Evolutionary conservation across 2,329 filamentous ascomycete species (phyloP), one percentile per base, ranked within the genome.

Genomic region (Ramularia collo-cygni): DNA sequence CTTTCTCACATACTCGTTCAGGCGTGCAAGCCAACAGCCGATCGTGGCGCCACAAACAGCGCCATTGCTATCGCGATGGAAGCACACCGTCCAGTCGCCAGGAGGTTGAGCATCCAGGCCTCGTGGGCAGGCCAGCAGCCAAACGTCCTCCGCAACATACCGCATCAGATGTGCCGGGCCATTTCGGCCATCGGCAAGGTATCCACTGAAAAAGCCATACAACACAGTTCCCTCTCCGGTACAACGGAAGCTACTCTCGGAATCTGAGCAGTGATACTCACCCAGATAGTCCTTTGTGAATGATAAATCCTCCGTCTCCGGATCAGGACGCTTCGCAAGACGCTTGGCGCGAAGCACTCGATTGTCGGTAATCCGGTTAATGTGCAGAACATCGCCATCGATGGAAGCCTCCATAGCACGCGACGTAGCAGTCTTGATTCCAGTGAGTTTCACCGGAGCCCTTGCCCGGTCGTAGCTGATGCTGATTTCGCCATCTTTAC

Each of bases 131-230:
- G 56, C 54, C 16, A 70, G 47, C 0, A 46, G 44, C 61, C 64
- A 70, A 3, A 68, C 54, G 46, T 69, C 60, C 24, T 60, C 51
- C 2, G 63, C 65, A 4, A 70, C 38, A 21, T 60, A 59, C 9
- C 52, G 48, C 59, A 70, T 65, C 2, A 63, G 40, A 36, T 62
- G 58, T 3, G 54, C 49, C 1, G 64, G 59, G 21, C 21, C 21
- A 24, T 6, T 6, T 10, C 21, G n/a, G 2, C 67, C 66, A 10
- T 50, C 50, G 2, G 67, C 67, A 3, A 70, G 48, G 38, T 57
- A 69, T 4, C 67, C 67, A 37, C 64, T 57, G 42, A 70, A 69
- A 2, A 54, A 51, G 5, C 64, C 67, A 40, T 69, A 69, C n/a
- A 70, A 37, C 42, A 65, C 50, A 7, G 55, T 60, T n/a, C 58